phyloP scores from a whole-genome alignment of 2,329 filamentous ascomycete genomes.

The Colletotrichum tofieldiae region DNA sequence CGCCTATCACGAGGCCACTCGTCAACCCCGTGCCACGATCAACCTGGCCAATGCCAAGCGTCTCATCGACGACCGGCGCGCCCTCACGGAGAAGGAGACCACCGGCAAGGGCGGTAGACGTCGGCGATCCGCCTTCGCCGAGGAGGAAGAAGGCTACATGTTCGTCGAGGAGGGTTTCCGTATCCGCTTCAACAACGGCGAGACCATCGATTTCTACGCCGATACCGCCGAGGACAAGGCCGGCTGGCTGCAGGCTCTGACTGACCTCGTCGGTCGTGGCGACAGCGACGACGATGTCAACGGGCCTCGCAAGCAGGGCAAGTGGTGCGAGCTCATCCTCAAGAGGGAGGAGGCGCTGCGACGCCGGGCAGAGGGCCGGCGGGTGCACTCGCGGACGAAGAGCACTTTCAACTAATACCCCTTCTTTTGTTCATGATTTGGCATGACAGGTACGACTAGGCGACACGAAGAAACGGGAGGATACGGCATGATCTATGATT shows the following conservation, averaged over 20 bases:
- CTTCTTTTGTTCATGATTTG: slow-evolving; percentile 39
- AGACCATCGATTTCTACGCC: slow-evolving; percentile 98
- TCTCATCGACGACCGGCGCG: slow-evolving; percentile 91
- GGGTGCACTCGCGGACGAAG: slow-evolving; percentile 71
- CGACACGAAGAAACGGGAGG: slow-evolving; percentile 38
- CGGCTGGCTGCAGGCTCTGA: slow-evolving; percentile 92
- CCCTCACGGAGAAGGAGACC: slow-evolving; percentile 87
- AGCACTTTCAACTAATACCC: slow-evolving; percentile 65
- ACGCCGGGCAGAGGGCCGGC: slow-evolving; percentile 65
- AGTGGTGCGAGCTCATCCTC: slow-evolving; percentile 79
- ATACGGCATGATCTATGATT: slow-evolving; percentile 43
- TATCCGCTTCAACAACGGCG: slow-evolving; percentile 97
- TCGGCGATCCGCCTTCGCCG: slow-evolving; percentile 94
- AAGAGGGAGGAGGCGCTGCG: slow-evolving; percentile 75
- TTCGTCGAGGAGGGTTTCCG: slow-evolving; percentile 99
- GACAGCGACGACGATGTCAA: slow-evolving; percentile 63
- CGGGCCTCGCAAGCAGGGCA: slow-evolving; percentile 64
- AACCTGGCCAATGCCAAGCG: slow-evolving; percentile 94
- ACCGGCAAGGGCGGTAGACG: slow-evolving; percentile 83
- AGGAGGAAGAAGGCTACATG: slow-evolving; percentile 99
- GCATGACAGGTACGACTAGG: slow-evolving; percentile 40
- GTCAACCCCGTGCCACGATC: slow-evolving; percentile 96
- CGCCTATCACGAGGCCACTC: slow-evolving; percentile 94
- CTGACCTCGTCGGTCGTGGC: slow-evolving; percentile 76
- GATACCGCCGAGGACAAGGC: slow-evolving; percentile 91